phyloP scores from a whole-genome alignment of 2,329 filamentous ascomycete genomes.

The Cladosporium sp. region DNA sequence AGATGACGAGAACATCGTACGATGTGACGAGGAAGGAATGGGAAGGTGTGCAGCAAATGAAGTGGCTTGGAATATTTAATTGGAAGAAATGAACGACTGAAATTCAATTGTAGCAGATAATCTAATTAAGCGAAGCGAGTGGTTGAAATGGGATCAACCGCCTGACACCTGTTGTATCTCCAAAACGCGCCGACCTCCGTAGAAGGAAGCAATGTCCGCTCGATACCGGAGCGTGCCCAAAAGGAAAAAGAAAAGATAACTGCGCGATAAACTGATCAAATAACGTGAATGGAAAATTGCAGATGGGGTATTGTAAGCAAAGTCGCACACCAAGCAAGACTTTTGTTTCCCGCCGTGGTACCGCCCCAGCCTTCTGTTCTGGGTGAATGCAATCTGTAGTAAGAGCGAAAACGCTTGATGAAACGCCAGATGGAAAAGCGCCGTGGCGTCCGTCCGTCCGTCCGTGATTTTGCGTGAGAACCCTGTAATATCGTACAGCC shows the following conservation, averaged over 20 bases:
- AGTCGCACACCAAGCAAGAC: not conserved
- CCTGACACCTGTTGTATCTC: constrained; percentile 4
- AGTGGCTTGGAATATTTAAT: not conserved
- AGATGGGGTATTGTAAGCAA: constrained; percentile 2
- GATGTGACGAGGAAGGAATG: not conserved
- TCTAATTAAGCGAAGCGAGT: constrained; percentile 10
- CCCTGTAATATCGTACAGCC: constrained; percentile 7
- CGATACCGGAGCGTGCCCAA: not conserved
- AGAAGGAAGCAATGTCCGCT: not conserved
- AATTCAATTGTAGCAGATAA: not conserved
- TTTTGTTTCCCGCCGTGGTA: not conserved
- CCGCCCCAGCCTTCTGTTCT: not conserved
- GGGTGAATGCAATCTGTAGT: constrained; percentile 5
- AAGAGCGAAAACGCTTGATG: not conserved
- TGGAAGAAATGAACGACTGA: constrained; percentile 1
- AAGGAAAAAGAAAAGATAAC: not conserved
- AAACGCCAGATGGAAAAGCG: not conserved
- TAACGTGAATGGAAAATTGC: constrained; percentile 2
- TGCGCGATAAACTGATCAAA: not conserved
- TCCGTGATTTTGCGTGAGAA: not conserved
- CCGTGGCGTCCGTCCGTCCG: constrained; percentile 1
- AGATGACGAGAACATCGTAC: not conserved
- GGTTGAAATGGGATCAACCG: not conserved
- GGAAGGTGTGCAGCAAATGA: not conserved
- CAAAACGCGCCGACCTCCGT: constrained; percentile 4